Conservation (phyloP, 106 monocot species). For the Acorus calamus region DNA sequence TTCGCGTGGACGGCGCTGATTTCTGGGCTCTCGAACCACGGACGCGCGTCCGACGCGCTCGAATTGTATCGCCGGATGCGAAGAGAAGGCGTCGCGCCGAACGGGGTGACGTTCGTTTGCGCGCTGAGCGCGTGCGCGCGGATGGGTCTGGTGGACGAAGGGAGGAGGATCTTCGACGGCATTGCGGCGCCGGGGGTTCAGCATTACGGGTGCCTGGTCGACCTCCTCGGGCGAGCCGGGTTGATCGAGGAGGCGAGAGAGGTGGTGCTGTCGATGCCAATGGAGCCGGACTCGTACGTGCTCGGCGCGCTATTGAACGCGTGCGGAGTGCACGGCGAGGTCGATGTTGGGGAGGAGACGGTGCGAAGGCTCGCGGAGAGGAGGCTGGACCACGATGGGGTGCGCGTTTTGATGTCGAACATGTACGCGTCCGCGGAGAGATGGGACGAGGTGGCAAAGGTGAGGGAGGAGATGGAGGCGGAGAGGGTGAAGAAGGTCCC, state of each 20-base stretch:
- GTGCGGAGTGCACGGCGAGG: conserved; percentile 45
- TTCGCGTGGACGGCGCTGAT: conserved; percentile 77
- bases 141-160: conserved; percentile 44
- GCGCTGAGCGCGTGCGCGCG: conserved; percentile 60
- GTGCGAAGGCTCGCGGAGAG: conserved; percentile 33
- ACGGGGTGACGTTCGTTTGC: conserved; percentile 74
- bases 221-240: conserved; percentile 58
- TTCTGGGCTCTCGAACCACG: conserved; percentile 63
- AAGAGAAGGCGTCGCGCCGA: conserved; percentile 50
- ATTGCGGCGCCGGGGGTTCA: conserved; percentile 68
- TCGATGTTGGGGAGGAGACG: conserved; percentile 31
- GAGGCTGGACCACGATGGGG: conserved; percentile 62
- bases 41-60: conserved; percentile 41
- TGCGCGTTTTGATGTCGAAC: conserved; percentile 70
- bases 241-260: conserved; percentile 49
- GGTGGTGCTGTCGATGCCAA: conserved; percentile 47
- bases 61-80: conserved; percentile 49
- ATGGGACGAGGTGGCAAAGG: conserved; percentile 59
- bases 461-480: conserved; percentile 65
- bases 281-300: conserved; percentile 72
- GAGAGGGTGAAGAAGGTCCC: conserved; percentile 64
- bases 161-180: conserved; percentile 34
- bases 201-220: conserved; percentile 83
- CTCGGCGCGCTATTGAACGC: conserved; percentile 70
- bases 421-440: conserved; percentile 48